Evolutionary conservation across 495 filamentous ascomycete species (phyloP).

Genomic region (Glonium stellatum): DNA sequence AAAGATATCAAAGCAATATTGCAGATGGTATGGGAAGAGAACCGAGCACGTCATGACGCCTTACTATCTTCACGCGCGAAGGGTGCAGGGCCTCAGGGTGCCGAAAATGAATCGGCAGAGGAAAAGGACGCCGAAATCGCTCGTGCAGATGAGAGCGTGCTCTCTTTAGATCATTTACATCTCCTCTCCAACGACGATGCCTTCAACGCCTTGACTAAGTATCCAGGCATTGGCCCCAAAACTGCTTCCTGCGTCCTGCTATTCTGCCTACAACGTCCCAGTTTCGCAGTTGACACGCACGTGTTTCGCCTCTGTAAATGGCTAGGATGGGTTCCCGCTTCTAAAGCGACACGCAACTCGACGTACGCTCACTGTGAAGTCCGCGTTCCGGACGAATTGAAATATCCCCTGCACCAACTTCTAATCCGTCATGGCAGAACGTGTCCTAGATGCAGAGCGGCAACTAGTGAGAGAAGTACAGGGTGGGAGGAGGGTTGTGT

Average conservation of each 20-base stretch:
- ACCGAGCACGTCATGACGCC: constrained; percentile 43
- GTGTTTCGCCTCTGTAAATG: constrained; percentile 66
- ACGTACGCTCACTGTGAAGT: constrained; percentile 78
- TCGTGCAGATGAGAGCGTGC: constrained; percentile 48
- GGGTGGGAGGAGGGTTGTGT: constrained; percentile 40
- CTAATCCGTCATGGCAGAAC: constrained; percentile 79
- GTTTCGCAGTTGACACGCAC: constrained; percentile 43
- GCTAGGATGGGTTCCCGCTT: constrained; percentile 74
- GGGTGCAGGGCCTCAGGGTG: constrained; percentile 29
- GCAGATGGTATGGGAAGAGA: constrained; percentile 69
- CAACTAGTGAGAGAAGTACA: constrained; percentile 33
- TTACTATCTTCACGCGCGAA: constrained; percentile 27
- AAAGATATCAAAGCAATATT: constrained; percentile 75
- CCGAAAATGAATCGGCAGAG: constrained; percentile 33
- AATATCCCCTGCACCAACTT: constrained; percentile 82
- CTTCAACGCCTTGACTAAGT: constrained; percentile 65
- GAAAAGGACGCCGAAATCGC: constrained; percentile 48
- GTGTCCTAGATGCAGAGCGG: constrained; percentile 69
- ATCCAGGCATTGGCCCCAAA: constrained; percentile 84
- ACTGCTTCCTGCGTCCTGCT: constrained; percentile 70
- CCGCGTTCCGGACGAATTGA: constrained; percentile 72
- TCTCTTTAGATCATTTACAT: constrained; percentile 75
- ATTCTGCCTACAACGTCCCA: constrained; percentile 44
- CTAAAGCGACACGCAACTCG: constrained; percentile 51
- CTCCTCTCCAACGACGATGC: constrained; percentile 58